Evolutionary conservation across 352 stramenopile genomes (phyloP).

Genomic region (Aphanomyces invadans): DNA sequence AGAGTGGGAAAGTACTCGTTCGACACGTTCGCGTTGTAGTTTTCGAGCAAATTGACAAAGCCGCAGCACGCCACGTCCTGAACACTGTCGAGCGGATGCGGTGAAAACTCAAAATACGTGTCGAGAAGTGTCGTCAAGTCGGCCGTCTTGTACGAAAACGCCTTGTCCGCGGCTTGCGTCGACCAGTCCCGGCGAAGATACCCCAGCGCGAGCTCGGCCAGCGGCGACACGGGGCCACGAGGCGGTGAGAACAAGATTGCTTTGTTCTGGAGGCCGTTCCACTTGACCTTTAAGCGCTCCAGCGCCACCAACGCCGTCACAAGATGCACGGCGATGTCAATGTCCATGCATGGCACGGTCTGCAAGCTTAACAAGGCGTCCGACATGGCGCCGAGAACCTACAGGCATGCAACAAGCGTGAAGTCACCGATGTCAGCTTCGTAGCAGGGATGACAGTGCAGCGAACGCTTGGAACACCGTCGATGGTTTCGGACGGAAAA

Average conservation of each 20-base stretch:
- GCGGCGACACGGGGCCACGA: conserved; percentile 18
- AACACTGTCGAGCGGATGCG: conserved; percentile 39
- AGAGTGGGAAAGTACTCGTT: conserved; percentile 33
- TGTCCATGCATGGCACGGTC: neutral
- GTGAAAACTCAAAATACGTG: conserved; percentile 36
- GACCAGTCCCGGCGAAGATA: conserved; percentile 46
- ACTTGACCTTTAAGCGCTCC: conserved; percentile 7
- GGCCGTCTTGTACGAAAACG: conserved; percentile 30
- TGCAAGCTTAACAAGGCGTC: conserved; percentile 1
- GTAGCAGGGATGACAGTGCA: too few relatives aligned
- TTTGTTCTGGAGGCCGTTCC: neutral
- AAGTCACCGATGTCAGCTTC: too few relatives aligned
- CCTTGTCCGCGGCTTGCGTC: conserved; percentile 32
- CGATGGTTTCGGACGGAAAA: too few relatives aligned
- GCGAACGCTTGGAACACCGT: too few relatives aligned
- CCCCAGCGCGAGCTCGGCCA: conserved; percentile 33
- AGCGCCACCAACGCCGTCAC: conserved; percentile 9
- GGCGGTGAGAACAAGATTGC: conserved; percentile 7
- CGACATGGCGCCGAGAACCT: neutral
- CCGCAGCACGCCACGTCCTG: conserved; percentile 40
- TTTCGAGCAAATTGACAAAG: conserved; percentile 37
- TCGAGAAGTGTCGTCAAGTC: conserved; percentile 37
- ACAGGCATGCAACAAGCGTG: neutral
- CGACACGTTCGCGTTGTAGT: conserved; percentile 23
- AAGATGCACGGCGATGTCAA: conserved; percentile 18